phyloP scores from a whole-genome alignment of 169 alveolate genomes.

The Cyclospora cayetanensis region DNA sequence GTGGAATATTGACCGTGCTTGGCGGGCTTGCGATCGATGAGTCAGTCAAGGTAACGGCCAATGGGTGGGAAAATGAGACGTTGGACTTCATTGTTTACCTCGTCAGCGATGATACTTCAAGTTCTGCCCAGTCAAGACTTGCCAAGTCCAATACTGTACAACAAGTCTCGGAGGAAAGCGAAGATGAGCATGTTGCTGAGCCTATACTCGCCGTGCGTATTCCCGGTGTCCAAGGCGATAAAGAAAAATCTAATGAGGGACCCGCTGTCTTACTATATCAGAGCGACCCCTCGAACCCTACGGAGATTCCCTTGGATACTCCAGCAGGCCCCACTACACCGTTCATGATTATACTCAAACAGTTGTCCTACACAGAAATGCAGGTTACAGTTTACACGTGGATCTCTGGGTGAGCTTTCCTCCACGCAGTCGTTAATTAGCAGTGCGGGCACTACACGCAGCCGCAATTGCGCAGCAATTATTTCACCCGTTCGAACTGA shows the following conservation, averaged over 20 bases:
- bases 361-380: neutral
- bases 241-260: neutral
- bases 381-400: neutral
- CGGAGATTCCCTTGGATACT: constrained; percentile 18
- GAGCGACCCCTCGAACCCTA: neutral
- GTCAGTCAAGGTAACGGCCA: neutral
- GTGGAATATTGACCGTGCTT: neutral
- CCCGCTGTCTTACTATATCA: constrained; percentile 7
- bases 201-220: constrained; percentile 31
- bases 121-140: neutral
- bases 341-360: neutral
- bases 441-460: too few relatives aligned
- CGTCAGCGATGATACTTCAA: neutral
- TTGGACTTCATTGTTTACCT: neutral
- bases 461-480: too few relatives aligned
- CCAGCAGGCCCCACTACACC: constrained; percentile 55
- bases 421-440: too few relatives aligned
- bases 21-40: neutral
- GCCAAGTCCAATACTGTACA: too few relatives aligned
- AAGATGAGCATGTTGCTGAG: neutral
- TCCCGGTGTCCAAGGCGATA: neutral
- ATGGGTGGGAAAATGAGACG: neutral
- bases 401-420: neutral
- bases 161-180: too few relatives aligned
- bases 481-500: too few relatives aligned